A percentile compares a stretch with the other conserved stretches of the same genome.
phyloP scores from a whole-genome alignment of 2,329 filamentous ascomycete genomes.

The Reticulascus tulasneorum region DNA sequence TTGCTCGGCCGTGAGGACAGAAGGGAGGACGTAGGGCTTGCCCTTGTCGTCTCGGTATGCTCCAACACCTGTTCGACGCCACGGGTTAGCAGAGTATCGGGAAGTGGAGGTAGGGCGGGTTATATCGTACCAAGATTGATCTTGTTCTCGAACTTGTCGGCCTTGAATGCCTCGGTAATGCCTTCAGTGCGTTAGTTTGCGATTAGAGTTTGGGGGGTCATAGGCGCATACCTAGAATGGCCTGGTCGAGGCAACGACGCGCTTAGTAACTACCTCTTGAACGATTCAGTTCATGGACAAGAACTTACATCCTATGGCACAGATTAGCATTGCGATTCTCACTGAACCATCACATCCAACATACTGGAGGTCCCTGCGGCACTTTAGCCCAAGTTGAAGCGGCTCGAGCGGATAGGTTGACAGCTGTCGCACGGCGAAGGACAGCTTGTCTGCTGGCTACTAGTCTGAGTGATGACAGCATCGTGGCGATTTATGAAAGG shows the following conservation, averaged over 20 bases:
- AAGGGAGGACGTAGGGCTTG: conserved; percentile 96
- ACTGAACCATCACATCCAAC: conserved; percentile 30
- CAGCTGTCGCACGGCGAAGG: conserved; percentile 12
- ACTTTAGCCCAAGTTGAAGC: conserved; percentile 88
- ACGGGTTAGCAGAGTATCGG: conserved; percentile 3
- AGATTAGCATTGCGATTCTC: conserved; percentile 28
- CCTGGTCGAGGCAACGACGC: conserved; percentile 41
- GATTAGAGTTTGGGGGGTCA: not conserved
- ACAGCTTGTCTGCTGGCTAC: conserved; percentile 15
- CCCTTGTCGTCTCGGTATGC: conserved; percentile 98
- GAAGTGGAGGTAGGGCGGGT: conserved; percentile 4
- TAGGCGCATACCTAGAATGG: conserved; percentile 64
- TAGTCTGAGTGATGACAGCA: conserved; percentile 15
- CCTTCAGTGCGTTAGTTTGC: conserved; percentile 41
- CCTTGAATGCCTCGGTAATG: conserved; percentile 99
- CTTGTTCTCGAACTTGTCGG: conserved; percentile 88
- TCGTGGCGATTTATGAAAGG: conserved; percentile 3
- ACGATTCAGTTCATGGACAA: not conserved
- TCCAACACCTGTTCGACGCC: conserved; percentile 65
- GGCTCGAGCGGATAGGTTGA: conserved; percentile 26
- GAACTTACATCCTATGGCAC: conserved; percentile 33
- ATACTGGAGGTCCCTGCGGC: conserved; percentile 88
- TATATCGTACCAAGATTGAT: conserved; percentile 82
- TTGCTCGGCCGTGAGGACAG: conserved; percentile 83
- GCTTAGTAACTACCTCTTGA: conserved; percentile 12